These are phyloP conservation scores for Brassica incana DNA, from an alignment of 345 rosid species.

Conservation along the genomic window DNA sequence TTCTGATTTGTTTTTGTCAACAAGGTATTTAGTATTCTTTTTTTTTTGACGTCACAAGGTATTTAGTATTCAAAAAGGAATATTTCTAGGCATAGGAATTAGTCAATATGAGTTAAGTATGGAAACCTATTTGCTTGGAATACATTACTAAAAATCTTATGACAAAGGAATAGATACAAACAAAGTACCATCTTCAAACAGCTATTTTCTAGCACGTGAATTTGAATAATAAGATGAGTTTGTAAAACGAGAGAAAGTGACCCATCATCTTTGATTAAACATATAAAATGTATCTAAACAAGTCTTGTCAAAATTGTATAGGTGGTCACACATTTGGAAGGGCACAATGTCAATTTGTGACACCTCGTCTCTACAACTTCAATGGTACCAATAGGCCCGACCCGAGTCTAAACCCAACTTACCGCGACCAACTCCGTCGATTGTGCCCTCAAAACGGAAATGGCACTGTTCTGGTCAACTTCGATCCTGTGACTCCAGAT, in stretches of 20 bases:
- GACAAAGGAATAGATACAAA: neutral
- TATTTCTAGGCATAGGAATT: neutral
- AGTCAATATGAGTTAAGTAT: neutral
- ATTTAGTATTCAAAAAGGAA: too few relatives aligned
- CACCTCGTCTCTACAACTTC: conserved; percentile 50
- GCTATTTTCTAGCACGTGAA: neutral
- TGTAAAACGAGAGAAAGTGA: neutral
- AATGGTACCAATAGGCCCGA: conserved; percentile 46
- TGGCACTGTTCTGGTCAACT: conserved; percentile 42
- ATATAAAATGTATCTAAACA: neutral
- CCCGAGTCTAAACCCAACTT: conserved; percentile 48
- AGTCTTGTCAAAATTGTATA: conserved; percentile 24
- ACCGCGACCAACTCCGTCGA: conserved; percentile 33
- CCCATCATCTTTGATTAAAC: neutral
- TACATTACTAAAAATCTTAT: neutral
- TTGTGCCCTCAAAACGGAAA: conserved; percentile 60
- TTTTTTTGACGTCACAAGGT: neutral
- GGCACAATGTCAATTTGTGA: conserved; percentile 49
- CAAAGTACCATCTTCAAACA: neutral
- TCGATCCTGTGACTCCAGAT: conserved; percentile 52
- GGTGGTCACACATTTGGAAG: conserved; percentile 76
- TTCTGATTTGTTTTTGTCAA: neutral
- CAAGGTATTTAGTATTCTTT: neutral
- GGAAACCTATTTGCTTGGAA: neutral
- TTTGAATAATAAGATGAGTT: neutral